A percentile compares a stretch with the other conserved stretches of the same genome.
These are phyloP conservation scores for Gossypioides kirkii DNA, from an alignment of 345 rosid genomes.

Conservation along the genomic window DNA sequence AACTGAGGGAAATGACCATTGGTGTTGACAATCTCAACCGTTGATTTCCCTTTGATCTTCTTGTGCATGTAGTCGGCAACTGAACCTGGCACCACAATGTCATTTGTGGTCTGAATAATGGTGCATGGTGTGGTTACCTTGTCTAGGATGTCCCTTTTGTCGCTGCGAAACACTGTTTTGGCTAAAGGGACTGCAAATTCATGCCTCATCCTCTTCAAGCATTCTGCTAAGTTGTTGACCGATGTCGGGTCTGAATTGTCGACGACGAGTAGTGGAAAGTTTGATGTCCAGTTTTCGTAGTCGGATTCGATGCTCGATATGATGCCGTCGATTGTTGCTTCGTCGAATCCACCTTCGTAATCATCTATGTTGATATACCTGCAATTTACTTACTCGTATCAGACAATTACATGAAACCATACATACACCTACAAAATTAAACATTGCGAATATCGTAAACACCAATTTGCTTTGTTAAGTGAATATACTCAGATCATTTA, in stretches of 20 bases:
- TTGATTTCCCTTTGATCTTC: slow-evolving; percentile 48
- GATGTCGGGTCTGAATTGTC: slow-evolving; percentile 40
- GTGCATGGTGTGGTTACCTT: slow-evolving; percentile 54
- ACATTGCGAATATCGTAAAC: not conserved
- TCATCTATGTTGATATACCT: slow-evolving; percentile 59
- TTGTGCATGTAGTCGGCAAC: slow-evolving; percentile 62
- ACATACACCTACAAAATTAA: not conserved
- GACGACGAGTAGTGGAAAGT: slow-evolving; percentile 37
- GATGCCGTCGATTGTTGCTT: slow-evolving; percentile 32
- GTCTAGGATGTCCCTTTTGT: slow-evolving; percentile 44
- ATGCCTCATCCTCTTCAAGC: slow-evolving; percentile 36
- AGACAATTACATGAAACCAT: not conserved
- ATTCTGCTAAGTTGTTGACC: slow-evolving; percentile 13
- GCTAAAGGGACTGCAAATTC: slow-evolving; percentile 57
- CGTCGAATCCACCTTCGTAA: slow-evolving; percentile 58
- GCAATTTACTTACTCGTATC: not conserved
- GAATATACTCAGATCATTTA: not conserved
- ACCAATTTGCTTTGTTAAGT: not conserved
- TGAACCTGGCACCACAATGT: slow-evolving; percentile 44
- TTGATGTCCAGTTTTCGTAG: slow-evolving; percentile 43
- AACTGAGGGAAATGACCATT: slow-evolving; percentile 74
- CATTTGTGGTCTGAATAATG: slow-evolving; percentile 45
- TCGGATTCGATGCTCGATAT: slow-evolving; percentile 42
- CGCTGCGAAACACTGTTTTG: slow-evolving; percentile 52
- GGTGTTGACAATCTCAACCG: slow-evolving; percentile 48